Conservation (phyloP, 768 basidiomycete genomes). For the Suillus subalutaceus region DNA sequence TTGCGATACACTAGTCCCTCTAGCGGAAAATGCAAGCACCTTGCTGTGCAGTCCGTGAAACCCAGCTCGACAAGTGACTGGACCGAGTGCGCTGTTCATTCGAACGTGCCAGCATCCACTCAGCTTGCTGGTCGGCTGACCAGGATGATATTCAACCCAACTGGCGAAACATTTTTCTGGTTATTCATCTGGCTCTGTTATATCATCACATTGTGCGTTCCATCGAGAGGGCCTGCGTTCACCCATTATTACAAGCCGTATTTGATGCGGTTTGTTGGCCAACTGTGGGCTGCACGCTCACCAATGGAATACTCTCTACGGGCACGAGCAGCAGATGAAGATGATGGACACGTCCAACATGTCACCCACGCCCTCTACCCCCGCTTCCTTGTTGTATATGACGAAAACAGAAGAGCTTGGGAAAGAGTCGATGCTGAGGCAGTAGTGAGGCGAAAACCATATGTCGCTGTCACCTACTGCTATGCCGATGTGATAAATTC, state of each 20-base stretch:
- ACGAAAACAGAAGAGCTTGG: constrained; percentile 13
- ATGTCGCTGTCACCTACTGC: constrained; percentile 24
- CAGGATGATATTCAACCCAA: neutral
- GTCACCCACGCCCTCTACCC: constrained; percentile 20
- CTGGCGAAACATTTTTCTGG: constrained; percentile 14
- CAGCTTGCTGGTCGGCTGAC: constrained; percentile 24
- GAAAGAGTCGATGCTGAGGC: neutral
- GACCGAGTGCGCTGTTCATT: constrained; percentile 5
- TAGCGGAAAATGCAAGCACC: too few species aligned
- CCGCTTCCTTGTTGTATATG: constrained; percentile 19
- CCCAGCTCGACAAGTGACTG: neutral
- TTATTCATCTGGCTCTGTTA: constrained; percentile 20
- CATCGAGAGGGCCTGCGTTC: constrained; percentile 7
- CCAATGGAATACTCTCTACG: constrained; percentile 25
- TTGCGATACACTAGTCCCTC: too few species aligned
- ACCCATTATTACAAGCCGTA: constrained; percentile 21
- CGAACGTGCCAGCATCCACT: neutral
- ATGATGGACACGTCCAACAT: neutral
- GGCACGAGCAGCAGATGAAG: neutral
- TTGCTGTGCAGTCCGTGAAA: constrained; percentile 14
- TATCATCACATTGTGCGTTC: constrained; percentile 12
- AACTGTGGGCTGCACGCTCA: constrained; percentile 27
- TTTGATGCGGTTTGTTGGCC: constrained; percentile 21
- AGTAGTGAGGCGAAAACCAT: constrained; percentile 17
- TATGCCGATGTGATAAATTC: constrained; percentile 16